Evolutionary conservation across 2,329 filamentous ascomycete species (phyloP).

Genomic region (Fusarium sarcochroum): DNA sequence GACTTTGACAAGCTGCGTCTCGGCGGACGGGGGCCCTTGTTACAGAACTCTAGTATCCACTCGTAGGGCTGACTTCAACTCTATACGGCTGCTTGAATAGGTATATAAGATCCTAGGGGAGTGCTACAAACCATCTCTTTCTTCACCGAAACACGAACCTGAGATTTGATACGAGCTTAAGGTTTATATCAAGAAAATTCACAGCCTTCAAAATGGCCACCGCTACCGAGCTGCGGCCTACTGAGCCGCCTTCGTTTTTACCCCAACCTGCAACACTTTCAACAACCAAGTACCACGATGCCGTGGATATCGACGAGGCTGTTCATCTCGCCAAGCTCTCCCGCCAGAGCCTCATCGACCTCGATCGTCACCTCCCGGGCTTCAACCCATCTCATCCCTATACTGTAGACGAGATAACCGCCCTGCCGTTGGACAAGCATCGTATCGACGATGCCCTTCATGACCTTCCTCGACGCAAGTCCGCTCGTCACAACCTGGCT

Average conservation of each 20-base stretch:
- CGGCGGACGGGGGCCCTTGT: constrained; percentile 3
- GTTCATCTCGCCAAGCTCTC: constrained; percentile 49
- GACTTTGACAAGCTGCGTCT: constrained; percentile 1
- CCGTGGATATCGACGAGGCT: constrained; percentile 48
- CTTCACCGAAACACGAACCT: neutral
- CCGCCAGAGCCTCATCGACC: constrained; percentile 48
- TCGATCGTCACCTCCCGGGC: constrained; percentile 45
- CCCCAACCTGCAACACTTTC: constrained; percentile 6
- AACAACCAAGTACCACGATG: constrained; percentile 9
- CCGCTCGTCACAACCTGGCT: constrained; percentile 51
- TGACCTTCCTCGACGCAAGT: constrained; percentile 54
- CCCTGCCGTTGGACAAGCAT: constrained; percentile 50
- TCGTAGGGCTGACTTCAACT: constrained; percentile 32
- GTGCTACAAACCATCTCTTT: neutral
- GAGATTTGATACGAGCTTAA: neutral
- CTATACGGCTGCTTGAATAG: neutral
- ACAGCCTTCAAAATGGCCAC: constrained; percentile 48
- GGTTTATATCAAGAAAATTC: neutral
- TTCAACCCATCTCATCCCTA: constrained; percentile 51
- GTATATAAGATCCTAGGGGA: constrained; percentile 20
- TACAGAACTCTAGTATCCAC: constrained; percentile 27
- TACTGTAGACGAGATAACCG: constrained; percentile 55
- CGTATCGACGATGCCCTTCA: constrained; percentile 52
- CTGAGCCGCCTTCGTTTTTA: constrained; percentile 35
- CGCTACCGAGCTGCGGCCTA: constrained; percentile 50